Base-by-base conservation (phyloP, 2,329 filamentous ascomycete species). In the Stemphylium vesicarium region DNA sequence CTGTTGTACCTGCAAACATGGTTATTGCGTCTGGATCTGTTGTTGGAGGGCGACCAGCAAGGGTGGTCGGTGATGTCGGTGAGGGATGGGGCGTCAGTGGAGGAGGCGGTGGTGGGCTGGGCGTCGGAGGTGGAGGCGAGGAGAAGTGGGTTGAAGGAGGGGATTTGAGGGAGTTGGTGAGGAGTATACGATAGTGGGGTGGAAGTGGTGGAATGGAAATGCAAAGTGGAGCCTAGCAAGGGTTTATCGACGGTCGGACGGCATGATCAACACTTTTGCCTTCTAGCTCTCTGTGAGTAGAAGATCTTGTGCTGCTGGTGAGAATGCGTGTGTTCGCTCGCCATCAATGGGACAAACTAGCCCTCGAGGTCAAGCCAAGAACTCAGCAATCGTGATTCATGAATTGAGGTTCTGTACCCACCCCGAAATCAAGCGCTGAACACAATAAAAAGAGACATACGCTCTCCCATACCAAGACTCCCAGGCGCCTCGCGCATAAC, bases 11-110 rank as follows among this genome's bases (percentile, higher is more conserved):
- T 2, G 82, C 89, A 0, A 89, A 92, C 57, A 96, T 96, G 88
- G 91, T 98, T 20, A 89, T 98, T 50, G 92, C 94, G 1, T 93
- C 92, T 71, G 96, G 95, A 73, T 93, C 88, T 50, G 85, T 98
- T 50, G 92, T 99, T n/a, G 94, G 88, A 37, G 68, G 72, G 5
- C 62, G 70, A 47, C 85, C 85, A 81, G 48, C 79, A 51, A 13
- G 77, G 68, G 62, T 82, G 65, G 48, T 78, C 53, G 49, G 82
- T 68, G 48, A 87, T 75, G 75, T 82, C 78, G 67, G 79, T 56
- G 57, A 86, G 66, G 56, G 90, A 3, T 78, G 78, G 77, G 78
- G 81, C 29, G 77, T 78, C n/a, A 69, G 63, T 38, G 70, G 69
- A 16, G 73, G 68, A 26, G 75, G 69, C 0, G 68, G 66, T 36